Evolutionary conservation across 805 yeast species (phyloP).

Genomic region (Wickerhamiella bombiphila): DNA sequence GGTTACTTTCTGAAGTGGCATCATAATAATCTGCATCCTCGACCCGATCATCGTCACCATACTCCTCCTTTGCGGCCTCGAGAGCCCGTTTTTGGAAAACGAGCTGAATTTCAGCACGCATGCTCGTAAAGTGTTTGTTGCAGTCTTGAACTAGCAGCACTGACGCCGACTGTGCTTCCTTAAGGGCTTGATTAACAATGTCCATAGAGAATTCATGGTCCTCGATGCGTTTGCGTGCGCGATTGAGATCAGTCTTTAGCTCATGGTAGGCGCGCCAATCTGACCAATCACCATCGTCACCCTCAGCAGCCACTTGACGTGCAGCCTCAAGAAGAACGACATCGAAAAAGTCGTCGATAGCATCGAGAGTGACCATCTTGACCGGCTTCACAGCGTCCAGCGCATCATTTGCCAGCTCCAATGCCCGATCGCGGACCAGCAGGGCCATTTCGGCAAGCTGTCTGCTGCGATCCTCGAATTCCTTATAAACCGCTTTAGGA

Average conservation of each 20-base stretch:
- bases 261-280: slow-evolving; percentile 13
- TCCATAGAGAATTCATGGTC: slow-evolving; percentile 15
- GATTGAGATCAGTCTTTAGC: slow-evolving; percentile 15
- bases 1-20: not conserved
- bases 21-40: slow-evolving; percentile 3
- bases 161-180: slow-evolving; percentile 19
- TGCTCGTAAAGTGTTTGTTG: slow-evolving; percentile 10
- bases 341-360: slow-evolving; percentile 20
- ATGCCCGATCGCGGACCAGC: slow-evolving; percentile 17
- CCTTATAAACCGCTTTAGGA: slow-evolving; percentile 12
- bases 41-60: slow-evolving; percentile 1
- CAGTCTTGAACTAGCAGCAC: slow-evolving; percentile 17
- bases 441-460: slow-evolving; percentile 14
- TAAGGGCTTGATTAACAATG: slow-evolving; percentile 15
- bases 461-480: slow-evolving; percentile 14
- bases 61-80: slow-evolving; percentile 2
- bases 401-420: slow-evolving; percentile 17
- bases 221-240: slow-evolving; percentile 13
- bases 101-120: slow-evolving; percentile 17
- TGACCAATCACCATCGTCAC: slow-evolving; percentile 32
- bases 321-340: slow-evolving; percentile 18
- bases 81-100: slow-evolving; percentile 14
- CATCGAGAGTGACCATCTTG: slow-evolving; percentile 19
- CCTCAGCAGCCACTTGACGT: slow-evolving; percentile 12
- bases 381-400: slow-evolving; percentile 11